Conservation (phyloP, 208 protist species). For the Acanthamoeba lenticulata region DNA sequence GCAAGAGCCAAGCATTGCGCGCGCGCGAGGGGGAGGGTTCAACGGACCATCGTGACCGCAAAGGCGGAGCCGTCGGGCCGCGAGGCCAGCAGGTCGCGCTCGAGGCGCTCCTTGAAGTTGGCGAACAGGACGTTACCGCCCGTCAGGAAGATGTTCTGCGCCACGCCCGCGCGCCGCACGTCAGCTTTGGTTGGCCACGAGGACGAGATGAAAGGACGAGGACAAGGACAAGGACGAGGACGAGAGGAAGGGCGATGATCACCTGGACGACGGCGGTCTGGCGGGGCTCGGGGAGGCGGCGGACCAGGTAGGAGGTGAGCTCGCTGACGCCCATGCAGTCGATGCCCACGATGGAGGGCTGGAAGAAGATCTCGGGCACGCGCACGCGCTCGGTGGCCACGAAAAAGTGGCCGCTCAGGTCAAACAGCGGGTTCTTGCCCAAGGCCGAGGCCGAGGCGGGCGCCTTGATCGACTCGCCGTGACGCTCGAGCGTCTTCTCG, state of each 20-base stretch:
- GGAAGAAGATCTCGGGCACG: constrained; percentile 41
- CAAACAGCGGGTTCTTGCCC: background rate
- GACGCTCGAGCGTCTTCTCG: background rate
- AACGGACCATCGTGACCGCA: background rate
- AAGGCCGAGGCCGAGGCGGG: background rate
- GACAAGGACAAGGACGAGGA: background rate
- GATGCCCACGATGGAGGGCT: constrained; percentile 22
- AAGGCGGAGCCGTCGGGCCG: background rate
- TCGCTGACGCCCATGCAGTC: constrained; percentile 46
- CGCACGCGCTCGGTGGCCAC: background rate
- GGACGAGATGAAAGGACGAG: background rate
- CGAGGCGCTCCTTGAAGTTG: constrained; percentile 13
- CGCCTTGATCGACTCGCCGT: constrained; percentile 46
- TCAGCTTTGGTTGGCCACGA: too few relatives aligned
- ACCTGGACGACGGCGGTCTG: background rate
- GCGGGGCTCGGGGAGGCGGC: background rate
- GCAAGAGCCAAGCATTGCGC: background rate
- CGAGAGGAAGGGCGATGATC: background rate
- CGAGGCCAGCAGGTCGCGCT: background rate
- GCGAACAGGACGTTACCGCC: constrained; percentile 36
- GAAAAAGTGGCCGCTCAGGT: background rate
- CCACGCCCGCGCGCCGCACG: too few relatives aligned
- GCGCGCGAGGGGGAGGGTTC: background rate
- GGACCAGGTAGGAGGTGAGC: background rate
- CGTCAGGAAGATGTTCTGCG: constrained; percentile 36